Evolutionary conservation across 2,329 filamentous ascomycete species (phyloP), one percentile per base, ranked within the genome.

Genomic region (Monilinia fructigena): DNA sequence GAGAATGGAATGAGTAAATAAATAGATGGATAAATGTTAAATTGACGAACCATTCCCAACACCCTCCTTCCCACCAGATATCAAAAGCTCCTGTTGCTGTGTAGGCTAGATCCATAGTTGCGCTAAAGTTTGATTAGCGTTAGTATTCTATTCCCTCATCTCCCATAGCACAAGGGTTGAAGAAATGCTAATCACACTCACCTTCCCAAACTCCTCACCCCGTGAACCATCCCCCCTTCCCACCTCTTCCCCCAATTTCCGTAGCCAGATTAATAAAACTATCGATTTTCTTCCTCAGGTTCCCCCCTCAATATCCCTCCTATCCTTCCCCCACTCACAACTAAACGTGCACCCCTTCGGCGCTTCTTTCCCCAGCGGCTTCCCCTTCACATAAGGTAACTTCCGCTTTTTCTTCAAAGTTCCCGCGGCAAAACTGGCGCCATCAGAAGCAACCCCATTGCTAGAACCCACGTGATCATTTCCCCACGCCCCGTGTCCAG

Each of bases 41-140:
- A 3, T 35, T 2, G 28, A 76, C 82, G 70, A 72, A 88, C 87
- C 90, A 93, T 77, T 92, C 90, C 89, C 89, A 92, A 73, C 89
- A 92, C 0, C 89, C 89, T 3, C 89, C 90, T 75, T 93, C 89
- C 89, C 89, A 93, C 89, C 90, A 92, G 14, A 92, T 91, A 77
- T 93, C 90, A 70, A 92, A 88, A 0, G 86, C 81, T 0, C 90
- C 90, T 83, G 90, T 90, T 16, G 90, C 90, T 12, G 86, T 85
- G 75, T 92, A 93, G 0, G 89, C 89, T 59, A 93, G 77, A 76
- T 92, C 90, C 64, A 93, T 75, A 1, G 90, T 91, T 11, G 90
- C 90, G 73, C 88, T 89, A 4, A 28, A 50, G 12, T 56, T 38
- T 11, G n/a, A 47, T 48, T 1, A 16, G n/a, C 42, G 26, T 63